Base-by-base conservation (phyloP, 2,329 filamentous ascomycete genomes). In the Bertia moriformis region DNA sequence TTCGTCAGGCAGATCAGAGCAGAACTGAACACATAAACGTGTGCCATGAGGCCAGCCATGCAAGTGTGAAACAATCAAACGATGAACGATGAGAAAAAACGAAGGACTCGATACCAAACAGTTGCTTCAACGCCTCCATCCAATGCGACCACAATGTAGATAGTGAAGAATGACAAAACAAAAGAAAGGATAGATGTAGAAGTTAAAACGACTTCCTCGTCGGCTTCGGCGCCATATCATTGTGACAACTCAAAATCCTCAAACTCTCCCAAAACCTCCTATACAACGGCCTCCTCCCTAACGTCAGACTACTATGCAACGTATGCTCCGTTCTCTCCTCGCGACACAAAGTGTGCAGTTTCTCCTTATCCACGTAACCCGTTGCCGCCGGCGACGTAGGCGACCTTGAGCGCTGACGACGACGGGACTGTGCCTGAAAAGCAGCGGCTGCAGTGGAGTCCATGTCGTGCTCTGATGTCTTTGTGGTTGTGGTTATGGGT, bases 391-490 rank as follows among this genome's bases (percentile, higher is more conserved):
- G 45, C 38, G 36, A 45, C n/a, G 51, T 51, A 0, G 52, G 47
- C 1, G 51, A 49, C 10, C 52, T 48, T 0, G 52, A 53, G 10
- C 47, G 46, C 39, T 57, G 53, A 14, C 49, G 51, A 13, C 55
- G 55, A 2, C 55, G 46, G 13, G 49, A 52, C 32, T 55, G 51
- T 3, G 57, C 56, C 32, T 59, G 56, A 18, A 55, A 49, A 1
- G 56, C 56, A 0, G 57, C 56, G 1, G 56, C 56, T 2, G 55
- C 50, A 2, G 55, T 48, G n/a, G 50, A 48, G 33, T 58, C 54
- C 14, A 58, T 49, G 30, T 57, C 54, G 1, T 49, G 48, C 18
- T 44, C 44, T 38, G 43, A 39, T 18, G 49, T 37, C n/a, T n/a
- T n/a, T n/a, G n/a, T n/a, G n/a, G n/a, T n/a, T n/a, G n/a, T n/a